These are phyloP conservation scores for Taphrina betulina DNA, from an alignment of 1,139 yeast species.

Conservation along the genomic window DNA sequence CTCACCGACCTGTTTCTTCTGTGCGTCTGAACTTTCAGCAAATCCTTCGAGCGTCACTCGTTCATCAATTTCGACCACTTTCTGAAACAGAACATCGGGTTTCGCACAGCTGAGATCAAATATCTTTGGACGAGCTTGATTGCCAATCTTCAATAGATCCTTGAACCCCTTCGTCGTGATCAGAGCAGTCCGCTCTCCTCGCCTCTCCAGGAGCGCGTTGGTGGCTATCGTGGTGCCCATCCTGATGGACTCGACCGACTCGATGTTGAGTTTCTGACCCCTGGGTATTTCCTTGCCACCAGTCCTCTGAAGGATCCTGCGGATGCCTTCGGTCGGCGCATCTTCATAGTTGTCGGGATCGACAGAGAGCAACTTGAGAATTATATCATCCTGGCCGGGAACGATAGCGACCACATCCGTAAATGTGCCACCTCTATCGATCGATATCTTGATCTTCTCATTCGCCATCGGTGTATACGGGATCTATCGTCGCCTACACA, in stretches of 20 bases:
- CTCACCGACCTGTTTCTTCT: conserved; percentile 40
- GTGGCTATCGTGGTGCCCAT: conserved; percentile 86
- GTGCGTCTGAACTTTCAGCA: conserved; percentile 53
- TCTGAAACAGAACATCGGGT: conserved; percentile 60
- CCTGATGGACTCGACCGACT: conserved; percentile 57
- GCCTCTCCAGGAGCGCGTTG: conserved; percentile 66
- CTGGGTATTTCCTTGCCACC: conserved; percentile 38
- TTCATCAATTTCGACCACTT: conserved; percentile 68
- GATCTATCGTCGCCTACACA: neutral
- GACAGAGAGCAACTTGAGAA: conserved; percentile 74
- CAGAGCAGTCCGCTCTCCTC: conserved; percentile 64
- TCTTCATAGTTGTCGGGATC: conserved; percentile 83
- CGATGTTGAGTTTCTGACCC: conserved; percentile 51
- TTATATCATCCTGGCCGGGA: conserved; percentile 51
- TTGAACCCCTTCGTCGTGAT: conserved; percentile 66
- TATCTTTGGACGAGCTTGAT: conserved; percentile 70
- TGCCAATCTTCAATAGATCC: conserved; percentile 65
- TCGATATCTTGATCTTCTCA: conserved; percentile 39
- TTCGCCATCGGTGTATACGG: neutral
- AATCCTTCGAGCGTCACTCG: conserved; percentile 69
- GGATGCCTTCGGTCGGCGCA: conserved; percentile 88
- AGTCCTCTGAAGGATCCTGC: conserved; percentile 62
- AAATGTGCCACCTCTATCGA: conserved; percentile 66
- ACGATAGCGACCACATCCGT: conserved; percentile 67
- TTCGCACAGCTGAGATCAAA: conserved; percentile 62